phyloP scores from a whole-genome alignment of 176 grass and related monocot species.

The Carex parvula region DNA sequence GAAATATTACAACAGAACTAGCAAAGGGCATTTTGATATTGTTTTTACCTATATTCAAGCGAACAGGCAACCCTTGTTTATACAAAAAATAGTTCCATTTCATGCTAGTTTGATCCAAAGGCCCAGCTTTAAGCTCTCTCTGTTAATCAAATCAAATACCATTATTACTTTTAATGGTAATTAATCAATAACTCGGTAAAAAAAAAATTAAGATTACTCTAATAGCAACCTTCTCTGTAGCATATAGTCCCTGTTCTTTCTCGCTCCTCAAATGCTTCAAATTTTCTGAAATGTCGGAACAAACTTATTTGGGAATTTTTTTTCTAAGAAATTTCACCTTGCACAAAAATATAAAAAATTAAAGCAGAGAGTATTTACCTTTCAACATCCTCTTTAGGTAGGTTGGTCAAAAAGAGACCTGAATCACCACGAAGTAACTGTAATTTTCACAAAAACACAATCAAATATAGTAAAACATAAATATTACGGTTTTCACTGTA shows the following conservation, averaged over 20 bases:
- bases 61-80: constrained; percentile 78
- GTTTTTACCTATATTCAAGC: constrained; percentile 69
- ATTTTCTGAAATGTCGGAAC: constrained; percentile 42
- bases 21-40: neutral
- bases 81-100: constrained; percentile 84
- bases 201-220: neutral
- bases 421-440: constrained; percentile 54
- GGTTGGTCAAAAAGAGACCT: constrained; percentile 76
- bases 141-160: constrained; percentile 20
- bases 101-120: constrained; percentile 80
- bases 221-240: constrained; percentile 53
- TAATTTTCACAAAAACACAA: too few relatives aligned
- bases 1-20: neutral
- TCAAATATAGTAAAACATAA: too few relatives aligned
- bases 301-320: neutral
- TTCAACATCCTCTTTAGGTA: constrained; percentile 77
- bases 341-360: neutral
- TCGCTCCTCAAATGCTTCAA: constrained; percentile 62
- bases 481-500: too few relatives aligned
- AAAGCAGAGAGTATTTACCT: constrained; percentile 39
- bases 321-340: neutral
- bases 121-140: constrained; percentile 92
- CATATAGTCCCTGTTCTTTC: constrained; percentile 68
- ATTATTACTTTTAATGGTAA: neutral
- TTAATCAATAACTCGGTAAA: neutral